phyloP scores from a whole-genome alignment of 805 yeast species.

The Starmerella riodocensis region DNA sequence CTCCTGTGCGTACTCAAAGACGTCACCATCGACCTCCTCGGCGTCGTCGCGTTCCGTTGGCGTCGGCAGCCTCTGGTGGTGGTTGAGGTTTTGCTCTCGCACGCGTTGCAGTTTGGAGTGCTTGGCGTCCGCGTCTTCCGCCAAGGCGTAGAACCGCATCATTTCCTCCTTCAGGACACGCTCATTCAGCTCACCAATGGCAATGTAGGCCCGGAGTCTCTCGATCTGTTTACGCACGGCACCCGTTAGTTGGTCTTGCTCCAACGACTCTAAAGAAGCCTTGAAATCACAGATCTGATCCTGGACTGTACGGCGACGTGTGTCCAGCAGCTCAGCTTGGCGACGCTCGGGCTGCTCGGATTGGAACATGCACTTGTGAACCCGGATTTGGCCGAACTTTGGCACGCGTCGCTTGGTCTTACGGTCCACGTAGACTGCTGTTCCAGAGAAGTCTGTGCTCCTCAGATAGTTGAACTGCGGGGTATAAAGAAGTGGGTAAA shows the following conservation, averaged over 20 bases:
- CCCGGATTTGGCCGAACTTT: slow-evolving; percentile 42
- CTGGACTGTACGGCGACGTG: slow-evolving; percentile 23
- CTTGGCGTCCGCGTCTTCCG: slow-evolving; percentile 11
- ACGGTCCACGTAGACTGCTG: slow-evolving; percentile 25
- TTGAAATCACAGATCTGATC: slow-evolving; percentile 25
- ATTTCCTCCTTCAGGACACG: slow-evolving; percentile 6
- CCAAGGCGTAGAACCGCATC: slow-evolving; percentile 13
- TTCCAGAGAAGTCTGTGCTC: slow-evolving; percentile 38
- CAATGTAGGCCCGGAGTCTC: slow-evolving; percentile 7
- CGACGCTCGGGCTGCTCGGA: slow-evolving; percentile 24
- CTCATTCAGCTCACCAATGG: slow-evolving; percentile 3
- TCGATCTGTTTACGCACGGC: neutral
- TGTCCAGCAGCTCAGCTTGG: slow-evolving; percentile 22
- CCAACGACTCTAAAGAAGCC: slow-evolving; percentile 26
- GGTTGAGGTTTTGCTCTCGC: neutral
- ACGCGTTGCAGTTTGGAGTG: slow-evolving; percentile 3
- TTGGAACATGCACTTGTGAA: slow-evolving; percentile 49
- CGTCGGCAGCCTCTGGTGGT: neutral
- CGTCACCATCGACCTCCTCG: neutral
- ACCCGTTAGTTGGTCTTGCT: slow-evolving; percentile 8
- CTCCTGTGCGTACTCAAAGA: neutral
- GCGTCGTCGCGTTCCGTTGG: neutral
- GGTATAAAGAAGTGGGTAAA: slow-evolving; percentile 51
- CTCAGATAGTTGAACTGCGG: slow-evolving; percentile 59
- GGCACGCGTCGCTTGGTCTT: slow-evolving; percentile 20